Conservation (phyloP, 2,329 filamentous ascomycete genomes). For the Sphaerulina populicola region DNA sequence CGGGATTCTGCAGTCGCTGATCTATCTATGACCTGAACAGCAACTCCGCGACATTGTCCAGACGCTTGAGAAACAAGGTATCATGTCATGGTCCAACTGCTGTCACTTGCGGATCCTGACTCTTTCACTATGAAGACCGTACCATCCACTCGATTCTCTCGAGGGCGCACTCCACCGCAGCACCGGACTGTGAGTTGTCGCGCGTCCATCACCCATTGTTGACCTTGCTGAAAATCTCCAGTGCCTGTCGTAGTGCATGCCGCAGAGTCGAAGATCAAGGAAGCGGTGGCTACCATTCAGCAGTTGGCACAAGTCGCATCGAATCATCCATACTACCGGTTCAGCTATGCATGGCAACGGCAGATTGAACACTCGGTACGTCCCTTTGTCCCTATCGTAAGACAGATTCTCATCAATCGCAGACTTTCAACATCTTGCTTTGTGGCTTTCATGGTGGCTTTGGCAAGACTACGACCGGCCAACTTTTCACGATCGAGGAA, state of each 20-base stretch:
- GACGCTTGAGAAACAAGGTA: conserved; percentile 57
- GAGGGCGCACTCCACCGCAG: conserved; percentile 78
- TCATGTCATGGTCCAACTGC: not conserved
- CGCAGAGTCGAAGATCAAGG: conserved; percentile 60
- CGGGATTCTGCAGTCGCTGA: not conserved
- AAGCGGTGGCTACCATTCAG: conserved; percentile 62
- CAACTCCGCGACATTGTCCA: conserved; percentile 74
- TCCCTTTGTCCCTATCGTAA: conserved; percentile 47
- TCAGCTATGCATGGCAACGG: conserved; percentile 79
- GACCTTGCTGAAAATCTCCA: conserved; percentile 29
- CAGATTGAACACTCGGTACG: conserved; percentile 70
- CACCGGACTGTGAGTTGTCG: conserved; percentile 49
- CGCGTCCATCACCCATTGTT: not conserved
- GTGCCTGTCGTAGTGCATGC: conserved; percentile 61
- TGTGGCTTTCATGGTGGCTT: conserved; percentile 76
- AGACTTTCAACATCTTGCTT: conserved; percentile 52
- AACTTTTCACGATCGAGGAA: conserved; percentile 78
- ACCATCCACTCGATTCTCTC: conserved; percentile 76
- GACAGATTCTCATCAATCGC: conserved; percentile 15
- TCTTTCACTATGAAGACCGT: conserved; percentile 45
- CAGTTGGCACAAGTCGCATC: conserved; percentile 67
- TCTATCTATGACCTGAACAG: conserved; percentile 30
- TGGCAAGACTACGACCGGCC: conserved; percentile 41
- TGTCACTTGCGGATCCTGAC: not conserved
- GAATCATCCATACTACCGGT: conserved; percentile 94